These are phyloP conservation scores for Aspergillus latus DNA, from an alignment of 2,329 filamentous ascomycete species.

Conservation along the genomic window DNA sequence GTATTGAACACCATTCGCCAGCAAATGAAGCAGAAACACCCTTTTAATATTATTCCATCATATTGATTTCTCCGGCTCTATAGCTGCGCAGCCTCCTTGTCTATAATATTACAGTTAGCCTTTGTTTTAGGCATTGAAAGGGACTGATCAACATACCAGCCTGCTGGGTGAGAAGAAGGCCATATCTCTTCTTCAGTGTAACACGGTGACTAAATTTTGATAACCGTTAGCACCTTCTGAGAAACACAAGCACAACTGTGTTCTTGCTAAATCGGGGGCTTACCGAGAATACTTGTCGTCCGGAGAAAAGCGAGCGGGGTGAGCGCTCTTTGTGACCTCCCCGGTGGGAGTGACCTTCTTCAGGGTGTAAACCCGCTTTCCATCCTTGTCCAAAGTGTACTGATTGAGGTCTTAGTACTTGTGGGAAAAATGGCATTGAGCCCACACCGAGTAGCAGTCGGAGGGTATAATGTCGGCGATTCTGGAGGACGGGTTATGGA, in stretches of 20 bases:
- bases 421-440: background rate
- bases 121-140: background rate
- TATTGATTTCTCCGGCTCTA: constrained; percentile 24
- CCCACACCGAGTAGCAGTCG: background rate
- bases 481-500: background rate
- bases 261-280: constrained; percentile 16
- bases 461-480: background rate
- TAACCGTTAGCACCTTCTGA: background rate
- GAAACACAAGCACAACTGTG: background rate
- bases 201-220: constrained; percentile 70
- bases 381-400: constrained; percentile 80
- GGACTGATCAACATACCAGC: constrained; percentile 41
- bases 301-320: constrained; percentile 93
- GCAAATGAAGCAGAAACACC: constrained; percentile 28
- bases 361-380: constrained; percentile 91
- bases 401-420: constrained; percentile 17
- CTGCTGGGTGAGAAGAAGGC: constrained; percentile 81
- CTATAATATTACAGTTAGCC: constrained; percentile 20
- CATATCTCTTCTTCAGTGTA: constrained; percentile 90
- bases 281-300: constrained; percentile 95
- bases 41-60: constrained; percentile 27
- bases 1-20: constrained; percentile 43
- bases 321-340: constrained; percentile 90
- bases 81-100: constrained; percentile 34
- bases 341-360: constrained; percentile 72